Percentiles rank a stretch among this genome's conserved stretches.
phyloP scores from a whole-genome alignment of 2,329 filamentous ascomycete species.

The Dendryphion nanum region DNA sequence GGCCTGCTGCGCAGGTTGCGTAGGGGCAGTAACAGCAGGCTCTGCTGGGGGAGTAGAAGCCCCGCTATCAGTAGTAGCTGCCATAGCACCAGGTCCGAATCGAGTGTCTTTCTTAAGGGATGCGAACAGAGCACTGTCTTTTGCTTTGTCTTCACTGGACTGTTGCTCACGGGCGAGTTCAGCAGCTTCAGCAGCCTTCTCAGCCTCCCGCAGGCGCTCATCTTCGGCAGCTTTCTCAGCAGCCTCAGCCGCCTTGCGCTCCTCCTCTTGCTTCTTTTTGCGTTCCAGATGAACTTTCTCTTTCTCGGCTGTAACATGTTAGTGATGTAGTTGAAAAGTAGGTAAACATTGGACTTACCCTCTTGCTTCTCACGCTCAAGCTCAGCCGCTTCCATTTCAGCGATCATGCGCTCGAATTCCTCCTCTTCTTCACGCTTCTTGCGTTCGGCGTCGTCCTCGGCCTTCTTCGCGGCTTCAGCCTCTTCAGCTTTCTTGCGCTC shows the following conservation, averaged over 20 bases:
- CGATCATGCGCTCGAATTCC: conserved; percentile 60
- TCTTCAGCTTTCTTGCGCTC: conserved; percentile 24
- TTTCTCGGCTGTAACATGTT: too few relatives aligned
- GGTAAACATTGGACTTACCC: too few relatives aligned
- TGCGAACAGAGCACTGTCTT: conserved; percentile 44
- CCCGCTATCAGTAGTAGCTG: conserved; percentile 21
- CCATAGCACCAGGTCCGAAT: conserved; percentile 45
- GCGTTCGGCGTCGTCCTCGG: conserved; percentile 24
- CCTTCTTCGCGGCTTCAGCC: conserved; percentile 29
- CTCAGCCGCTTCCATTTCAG: conserved; percentile 57
- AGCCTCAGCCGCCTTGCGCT: conserved; percentile 62
- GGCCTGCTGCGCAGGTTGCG: conserved; percentile 12
- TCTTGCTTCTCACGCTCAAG: too few relatives aligned
- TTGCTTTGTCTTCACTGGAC: conserved; percentile 43
- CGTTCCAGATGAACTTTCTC: too few relatives aligned
- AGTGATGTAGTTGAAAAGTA: too few relatives aligned
- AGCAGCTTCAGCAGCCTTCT: conserved; percentile 50
- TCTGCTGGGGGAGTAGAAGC: conserved; percentile 51
- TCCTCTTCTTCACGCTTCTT: conserved; percentile 36
- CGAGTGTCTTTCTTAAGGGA: conserved; percentile 49
- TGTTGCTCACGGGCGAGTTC: conserved; percentile 45
- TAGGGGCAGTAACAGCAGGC: conserved; percentile 31
- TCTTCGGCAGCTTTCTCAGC: conserved; percentile 61
- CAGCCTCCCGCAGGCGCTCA: conserved; percentile 48
- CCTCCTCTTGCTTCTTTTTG: conserved; percentile 50